Base-by-base conservation (phyloP, 2,329 filamentous ascomycete species). In the Bisporella sp. region DNA sequence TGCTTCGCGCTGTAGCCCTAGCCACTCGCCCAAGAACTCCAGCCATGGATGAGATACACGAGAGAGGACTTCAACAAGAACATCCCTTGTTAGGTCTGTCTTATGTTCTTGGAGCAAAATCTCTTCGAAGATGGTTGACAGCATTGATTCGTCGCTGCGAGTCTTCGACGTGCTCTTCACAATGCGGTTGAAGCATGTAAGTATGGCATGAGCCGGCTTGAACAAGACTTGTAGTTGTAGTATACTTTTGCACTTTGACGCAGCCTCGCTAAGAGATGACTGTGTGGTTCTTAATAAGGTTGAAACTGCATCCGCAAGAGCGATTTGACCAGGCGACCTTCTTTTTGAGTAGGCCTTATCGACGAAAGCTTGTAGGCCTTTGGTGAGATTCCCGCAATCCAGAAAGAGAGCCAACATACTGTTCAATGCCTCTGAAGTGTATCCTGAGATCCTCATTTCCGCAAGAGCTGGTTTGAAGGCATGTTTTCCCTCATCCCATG, bases 21-120 rank as follows among this genome's bases (percentile, higher is more conserved):
- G 80, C 87, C 88, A 93, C 60, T 84, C 81, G 57, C 85, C 78
- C 6, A 86, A 72, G 47, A 84, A 77, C 47, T 82, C 76, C 6
- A 87, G 69, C 79, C 84, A 90, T 1, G 85, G 85, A 31, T 69
- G 68, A 1, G 81, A 81, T 1, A 85, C 80, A 39, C 77, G 73
- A 42, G 74, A 71, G 12, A 93, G 66, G 0, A 92, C 73, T 54
- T 89, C 81, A 12, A 82, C 77, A 61, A 89, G 76, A 32, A 88
- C 75, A 28, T 78, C 74, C 21, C 79, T 77, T 28, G 90, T 67
- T 51, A 81, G 77, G 9, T 72, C 71, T 46, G 82, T 79, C 32
- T 77, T 76, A 56, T 87, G 78, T 52, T 89, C 83, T 5, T 82
- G 74, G 8, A 79, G 69, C 47, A 82, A 79, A 1, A 82, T 78